These are phyloP conservation scores for Bisporella sp. DNA, from an alignment of 2,329 filamentous ascomycete genomes.

Conservation along the genomic window DNA sequence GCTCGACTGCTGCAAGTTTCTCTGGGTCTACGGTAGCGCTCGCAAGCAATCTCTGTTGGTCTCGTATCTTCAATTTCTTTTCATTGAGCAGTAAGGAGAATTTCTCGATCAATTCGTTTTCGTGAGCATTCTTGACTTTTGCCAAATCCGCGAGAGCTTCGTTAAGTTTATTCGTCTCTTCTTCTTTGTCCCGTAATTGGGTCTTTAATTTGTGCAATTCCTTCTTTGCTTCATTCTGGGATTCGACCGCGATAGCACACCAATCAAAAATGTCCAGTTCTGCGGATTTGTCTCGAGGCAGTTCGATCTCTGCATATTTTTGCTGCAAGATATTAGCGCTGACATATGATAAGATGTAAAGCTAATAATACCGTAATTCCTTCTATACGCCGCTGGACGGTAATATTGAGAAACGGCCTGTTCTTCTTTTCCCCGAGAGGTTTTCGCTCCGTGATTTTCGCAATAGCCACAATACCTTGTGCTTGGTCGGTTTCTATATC, in stretches of 20 bases:
- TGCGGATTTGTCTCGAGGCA: conserved; percentile 42
- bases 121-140: conserved; percentile 58
- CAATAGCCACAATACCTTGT: conserved; percentile 55
- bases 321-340: conserved; percentile 38
- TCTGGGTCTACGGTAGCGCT: conserved; percentile 19
- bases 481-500: conserved; percentile 43
- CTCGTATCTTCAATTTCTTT: conserved; percentile 73
- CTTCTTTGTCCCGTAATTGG: conserved; percentile 42
- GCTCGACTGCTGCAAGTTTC: conserved; percentile 12
- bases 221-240: conserved; percentile 8
- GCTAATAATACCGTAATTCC: conserved; percentile 56
- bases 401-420: conserved; percentile 43
- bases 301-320: conserved; percentile 58
- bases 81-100: conserved; percentile 66
- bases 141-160: conserved; percentile 60
- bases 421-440: conserved; percentile 31
- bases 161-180: conserved; percentile 50
- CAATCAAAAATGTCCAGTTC: conserved; percentile 63
- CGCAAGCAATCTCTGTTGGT: conserved; percentile 58
- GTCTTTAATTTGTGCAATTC: conserved; percentile 28
- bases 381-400: conserved; percentile 56
- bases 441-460: conserved; percentile 39
- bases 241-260: conserved; percentile 52
- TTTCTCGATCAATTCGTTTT: conserved; percentile 60
- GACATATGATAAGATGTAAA: conserved; percentile 3